Evolutionary conservation across 228 moss, liverwort and hornwort species (phyloP), one percentile per base, ranked within the genome.

Genomic region (Sphagnum fallax): DNA sequence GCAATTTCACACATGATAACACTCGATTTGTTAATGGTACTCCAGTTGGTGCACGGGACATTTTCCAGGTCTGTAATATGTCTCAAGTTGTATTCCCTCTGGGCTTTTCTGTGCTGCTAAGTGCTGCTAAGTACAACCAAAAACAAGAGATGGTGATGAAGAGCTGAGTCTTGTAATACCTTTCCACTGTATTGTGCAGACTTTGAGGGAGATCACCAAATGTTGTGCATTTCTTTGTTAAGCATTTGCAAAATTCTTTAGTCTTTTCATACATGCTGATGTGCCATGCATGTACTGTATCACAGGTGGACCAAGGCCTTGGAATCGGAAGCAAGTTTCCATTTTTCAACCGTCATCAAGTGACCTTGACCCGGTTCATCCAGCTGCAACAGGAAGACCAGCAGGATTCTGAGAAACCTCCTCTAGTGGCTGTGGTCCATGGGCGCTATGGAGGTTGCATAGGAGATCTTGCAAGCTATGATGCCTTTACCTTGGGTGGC

Each of bases 401-500:
- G 18, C 76, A 84, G 60, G 87, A 96, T 60, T 72, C 75, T 70
- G 82, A 75, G 75, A 87, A 82, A 53, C 95, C 92, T 5, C 92
- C 91, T 69, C 89, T 86, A 53, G 91, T 96, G 8, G 82, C 87
- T 61, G 89, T 96, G 4, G 75, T 96, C 11, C 91, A 96, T 71
- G 92, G 86, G 18, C 87, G 91, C 52, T 96, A 91, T 78, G 91
- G 89, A 77, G 95, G 91, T 7, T 96, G 92, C 74, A 78, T 92
- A 69, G 95, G 95, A 47, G 95, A 96, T 62, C 81, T 96, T 68
- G 92, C 91, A 12, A 96, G 90, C 74, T 96, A 92, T 59, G 91
- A 92, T 75, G 95, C 92, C 8, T 92, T 89, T 70, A 92, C 91
- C 47, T 65, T 96, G 11, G 92, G 92, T 53, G 91, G 95, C 48